These are phyloP conservation scores for Blastobotrys arbuscula DNA, from an alignment of 1,139 yeast species.

Conservation along the genomic window DNA sequence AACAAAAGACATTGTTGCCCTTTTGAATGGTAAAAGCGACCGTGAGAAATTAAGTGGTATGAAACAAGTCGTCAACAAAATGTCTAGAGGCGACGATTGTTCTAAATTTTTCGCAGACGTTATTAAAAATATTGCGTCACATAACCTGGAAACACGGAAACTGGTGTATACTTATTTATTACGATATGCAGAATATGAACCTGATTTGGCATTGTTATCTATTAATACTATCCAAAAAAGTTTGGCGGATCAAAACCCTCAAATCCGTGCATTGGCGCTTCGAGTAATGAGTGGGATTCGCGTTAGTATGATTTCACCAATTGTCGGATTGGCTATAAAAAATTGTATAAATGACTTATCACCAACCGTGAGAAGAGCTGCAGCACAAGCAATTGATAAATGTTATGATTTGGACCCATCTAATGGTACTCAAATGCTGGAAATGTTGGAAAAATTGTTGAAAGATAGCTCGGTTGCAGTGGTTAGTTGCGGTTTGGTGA, in stretches of 20 bases:
- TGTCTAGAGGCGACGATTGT: conserved; percentile 61
- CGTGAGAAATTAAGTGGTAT: conserved; percentile 71
- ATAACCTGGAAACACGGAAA: conserved; percentile 62
- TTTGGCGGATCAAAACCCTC: conserved; percentile 62
- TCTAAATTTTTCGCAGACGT: conserved; percentile 76
- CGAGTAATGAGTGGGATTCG: conserved; percentile 76
- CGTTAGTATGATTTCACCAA: conserved; percentile 75
- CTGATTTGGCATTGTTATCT: conserved; percentile 80
- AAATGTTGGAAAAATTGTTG: conserved; percentile 48
- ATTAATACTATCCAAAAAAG: conserved; percentile 90
- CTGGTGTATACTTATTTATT: conserved; percentile 74
- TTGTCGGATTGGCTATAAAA: conserved; percentile 66
- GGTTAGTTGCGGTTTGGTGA: conserved; percentile 60
- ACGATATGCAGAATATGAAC: conserved; percentile 77
- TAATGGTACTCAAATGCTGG: conserved; percentile 43
- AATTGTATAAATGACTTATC: conserved; percentile 67
- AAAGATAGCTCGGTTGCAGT: conserved; percentile 64
- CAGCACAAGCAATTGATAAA: conserved; percentile 72
- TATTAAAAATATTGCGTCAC: conserved; percentile 76
- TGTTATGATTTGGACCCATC: conserved; percentile 45
- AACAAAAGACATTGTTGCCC: conserved; percentile 57
- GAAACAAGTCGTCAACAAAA: conserved; percentile 62
- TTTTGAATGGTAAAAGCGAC: conserved; percentile 64
- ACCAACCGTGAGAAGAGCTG: conserved; percentile 70
- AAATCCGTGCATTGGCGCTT: conserved; percentile 65